Evolutionary conservation across 805 yeast genomes (phyloP).

Genomic region (Barnettozyma californica): DNA sequence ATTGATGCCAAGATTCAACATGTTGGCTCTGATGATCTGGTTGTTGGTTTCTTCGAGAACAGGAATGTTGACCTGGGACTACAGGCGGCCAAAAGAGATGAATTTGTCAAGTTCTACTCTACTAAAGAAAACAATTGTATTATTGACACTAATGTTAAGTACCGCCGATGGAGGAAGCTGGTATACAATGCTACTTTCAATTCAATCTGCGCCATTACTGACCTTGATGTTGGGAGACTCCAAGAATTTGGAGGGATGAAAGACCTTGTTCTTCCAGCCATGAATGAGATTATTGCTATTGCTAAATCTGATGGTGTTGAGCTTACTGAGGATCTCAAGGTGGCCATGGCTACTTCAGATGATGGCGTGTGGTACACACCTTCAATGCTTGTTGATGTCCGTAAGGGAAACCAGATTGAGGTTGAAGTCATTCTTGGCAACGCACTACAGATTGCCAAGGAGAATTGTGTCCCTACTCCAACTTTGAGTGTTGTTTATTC

Average conservation of each 20-base stretch:
- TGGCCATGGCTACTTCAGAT: slow-evolving; percentile 49
- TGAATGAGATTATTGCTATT: slow-evolving; percentile 58
- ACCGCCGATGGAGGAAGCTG: slow-evolving; percentile 59
- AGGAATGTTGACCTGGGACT: slow-evolving; percentile 22
- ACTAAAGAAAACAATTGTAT: slow-evolving; percentile 37
- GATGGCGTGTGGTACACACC: slow-evolving; percentile 59
- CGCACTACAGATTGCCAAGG: slow-evolving; percentile 45
- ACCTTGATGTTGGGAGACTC: slow-evolving; percentile 54
- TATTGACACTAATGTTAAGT: slow-evolving; percentile 41
- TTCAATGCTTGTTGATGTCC: slow-evolving; percentile 66
- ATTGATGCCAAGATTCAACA: slow-evolving; percentile 41
- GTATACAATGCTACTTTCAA: slow-evolving; percentile 67
- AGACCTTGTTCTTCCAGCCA: slow-evolving; percentile 47
- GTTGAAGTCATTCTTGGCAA: slow-evolving; percentile 70
- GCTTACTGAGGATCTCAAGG: slow-evolving; percentile 44
- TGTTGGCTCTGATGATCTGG: slow-evolving; percentile 38
- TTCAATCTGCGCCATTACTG: slow-evolving; percentile 54
- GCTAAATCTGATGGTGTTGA: slow-evolving; percentile 66
- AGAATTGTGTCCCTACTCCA: slow-evolving; percentile 50
- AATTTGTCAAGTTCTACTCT: slow-evolving; percentile 41
- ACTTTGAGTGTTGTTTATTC: slow-evolving; percentile 51
- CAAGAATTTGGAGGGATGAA: slow-evolving; percentile 39
- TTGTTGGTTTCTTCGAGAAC: slow-evolving; percentile 46
- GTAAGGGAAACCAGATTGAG: slow-evolving; percentile 65
- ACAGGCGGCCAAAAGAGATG: slow-evolving; percentile 31